Conservation (phyloP, 2,329 filamentous ascomycete species). For the Calonectria hongkongensis region DNA sequence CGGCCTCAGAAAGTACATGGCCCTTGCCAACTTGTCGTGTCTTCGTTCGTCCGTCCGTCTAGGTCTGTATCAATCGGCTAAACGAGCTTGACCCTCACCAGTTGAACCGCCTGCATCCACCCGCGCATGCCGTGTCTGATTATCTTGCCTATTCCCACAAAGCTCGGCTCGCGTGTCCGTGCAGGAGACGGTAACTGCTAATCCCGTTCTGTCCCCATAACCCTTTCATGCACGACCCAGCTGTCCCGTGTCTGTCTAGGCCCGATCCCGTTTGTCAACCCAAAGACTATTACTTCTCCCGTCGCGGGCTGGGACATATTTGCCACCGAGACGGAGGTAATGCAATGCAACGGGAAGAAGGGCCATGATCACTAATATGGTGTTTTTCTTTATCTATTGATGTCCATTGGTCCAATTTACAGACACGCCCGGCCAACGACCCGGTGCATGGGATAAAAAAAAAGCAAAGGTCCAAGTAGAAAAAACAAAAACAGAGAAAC, state of each 20-base stretch:
- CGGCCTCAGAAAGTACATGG: background rate
- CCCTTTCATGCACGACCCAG: slow-evolving; percentile 14
- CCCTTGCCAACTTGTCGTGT: background rate
- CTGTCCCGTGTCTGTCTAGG: slow-evolving; percentile 13
- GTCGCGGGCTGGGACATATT: slow-evolving; percentile 29
- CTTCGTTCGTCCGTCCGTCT: slow-evolving; percentile 2
- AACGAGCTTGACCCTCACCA: background rate
- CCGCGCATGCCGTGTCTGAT: slow-evolving; percentile 17
- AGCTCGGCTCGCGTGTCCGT: slow-evolving; percentile 3
- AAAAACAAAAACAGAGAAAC: background rate
- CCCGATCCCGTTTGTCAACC: slow-evolving; percentile 6
- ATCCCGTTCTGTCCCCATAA: slow-evolving; percentile 21
- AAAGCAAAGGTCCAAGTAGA: background rate
- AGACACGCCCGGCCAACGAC: background rate
- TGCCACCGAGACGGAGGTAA: slow-evolving; percentile 13
- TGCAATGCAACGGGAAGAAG: background rate
- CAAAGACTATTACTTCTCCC: slow-evolving; percentile 40
- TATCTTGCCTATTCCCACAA: slow-evolving; percentile 10
- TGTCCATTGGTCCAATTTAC: background rate
- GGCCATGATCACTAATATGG: background rate
- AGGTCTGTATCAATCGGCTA: background rate
- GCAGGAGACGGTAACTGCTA: slow-evolving; percentile 14
- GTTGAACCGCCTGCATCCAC: background rate
- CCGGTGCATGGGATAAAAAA: background rate
- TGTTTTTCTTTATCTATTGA: background rate